A percentile compares a stretch with the other conserved stretches of the same genome.
Evolutionary conservation across 2,329 filamentous ascomycete species (phyloP).

Genomic region (Boeremia lycopersici): DNA sequence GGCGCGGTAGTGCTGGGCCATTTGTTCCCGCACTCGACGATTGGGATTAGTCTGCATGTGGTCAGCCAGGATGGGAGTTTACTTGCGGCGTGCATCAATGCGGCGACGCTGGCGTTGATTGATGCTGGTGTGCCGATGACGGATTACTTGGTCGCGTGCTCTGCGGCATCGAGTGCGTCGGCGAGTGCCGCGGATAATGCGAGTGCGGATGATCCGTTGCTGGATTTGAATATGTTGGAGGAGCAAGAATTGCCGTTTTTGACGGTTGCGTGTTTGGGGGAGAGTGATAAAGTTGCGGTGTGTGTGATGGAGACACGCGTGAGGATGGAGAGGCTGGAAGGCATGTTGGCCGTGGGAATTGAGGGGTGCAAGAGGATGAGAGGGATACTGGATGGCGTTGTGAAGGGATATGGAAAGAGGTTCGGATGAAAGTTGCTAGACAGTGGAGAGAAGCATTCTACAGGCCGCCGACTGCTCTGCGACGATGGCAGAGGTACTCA

Average conservation of each 20-base stretch:
- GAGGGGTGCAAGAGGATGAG: constrained; percentile 90
- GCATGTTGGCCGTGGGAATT: constrained; percentile 89
- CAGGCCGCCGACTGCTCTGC: background rate
- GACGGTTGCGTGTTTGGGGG: constrained; percentile 81
- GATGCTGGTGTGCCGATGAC: constrained; percentile 96
- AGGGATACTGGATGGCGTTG: constrained; percentile 78
- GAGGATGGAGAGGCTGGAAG: constrained; percentile 81
- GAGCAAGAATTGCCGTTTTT: constrained; percentile 88
- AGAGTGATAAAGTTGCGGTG: constrained; percentile 75
- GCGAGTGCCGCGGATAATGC: constrained; percentile 60
- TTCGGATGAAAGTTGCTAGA: constrained; percentile 28
- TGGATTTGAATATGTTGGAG: constrained; percentile 80
- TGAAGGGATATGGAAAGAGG: constrained; percentile 53
- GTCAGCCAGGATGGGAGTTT: constrained; percentile 89
- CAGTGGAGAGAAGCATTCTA: background rate
- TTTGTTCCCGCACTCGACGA: constrained; percentile 85
- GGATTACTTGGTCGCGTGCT: constrained; percentile 87
- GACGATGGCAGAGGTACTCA: background rate
- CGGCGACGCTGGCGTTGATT: constrained; percentile 86
- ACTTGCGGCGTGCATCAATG: constrained; percentile 88
- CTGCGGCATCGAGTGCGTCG: constrained; percentile 76
- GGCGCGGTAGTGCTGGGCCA: constrained; percentile 80
- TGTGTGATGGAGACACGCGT: constrained; percentile 87
- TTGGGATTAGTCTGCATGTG: constrained; percentile 82
- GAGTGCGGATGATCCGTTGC: constrained; percentile 74